Conservation (phyloP, 345 rosid genomes). For the Crucihimalaya himalaica region DNA sequence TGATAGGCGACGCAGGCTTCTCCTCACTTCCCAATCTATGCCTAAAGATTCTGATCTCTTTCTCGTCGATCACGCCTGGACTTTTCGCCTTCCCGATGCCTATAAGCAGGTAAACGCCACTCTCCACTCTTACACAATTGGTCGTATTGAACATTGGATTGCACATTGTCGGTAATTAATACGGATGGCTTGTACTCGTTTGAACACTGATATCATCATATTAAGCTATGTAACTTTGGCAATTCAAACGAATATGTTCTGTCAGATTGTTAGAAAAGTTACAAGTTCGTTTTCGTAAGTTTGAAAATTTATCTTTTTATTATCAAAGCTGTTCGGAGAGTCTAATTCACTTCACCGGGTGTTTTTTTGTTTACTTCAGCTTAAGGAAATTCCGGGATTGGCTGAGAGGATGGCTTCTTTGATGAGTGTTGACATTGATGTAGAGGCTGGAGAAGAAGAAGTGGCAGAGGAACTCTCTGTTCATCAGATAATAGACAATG, state of each 20-base stretch:
- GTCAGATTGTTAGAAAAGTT: too few species aligned
- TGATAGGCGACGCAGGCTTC: slow-evolving; percentile 67
- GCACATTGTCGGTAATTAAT: too few species aligned
- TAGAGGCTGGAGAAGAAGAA: slow-evolving; percentile 36
- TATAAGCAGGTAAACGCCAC: slow-evolving; percentile 50
- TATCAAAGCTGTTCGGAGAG: background rate
- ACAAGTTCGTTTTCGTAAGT: too few species aligned
- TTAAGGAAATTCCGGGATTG: slow-evolving; percentile 80
- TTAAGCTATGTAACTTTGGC: too few species aligned
- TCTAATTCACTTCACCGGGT: background rate
- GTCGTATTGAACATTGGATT: background rate
- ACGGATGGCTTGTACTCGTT: too few species aligned
- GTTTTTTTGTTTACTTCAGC: slow-evolving; percentile 51
- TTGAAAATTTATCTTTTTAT: too few species aligned
- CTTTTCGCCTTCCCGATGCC: slow-evolving; percentile 86
- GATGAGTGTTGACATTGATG: slow-evolving; percentile 74
- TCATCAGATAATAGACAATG: slow-evolving; percentile 53
- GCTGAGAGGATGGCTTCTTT: slow-evolving; percentile 90
- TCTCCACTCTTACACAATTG: background rate
- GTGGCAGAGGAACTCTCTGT: slow-evolving; percentile 43
- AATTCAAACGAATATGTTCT: too few species aligned
- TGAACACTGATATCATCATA: too few species aligned
- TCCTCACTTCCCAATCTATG: slow-evolving; percentile 64
- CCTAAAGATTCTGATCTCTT: slow-evolving; percentile 67
- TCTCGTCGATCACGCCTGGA: slow-evolving; percentile 95